Evolutionary conservation across 2,329 filamentous ascomycete genomes (phyloP).

Genomic region (Pseudovirgaria hyperparasitica): DNA sequence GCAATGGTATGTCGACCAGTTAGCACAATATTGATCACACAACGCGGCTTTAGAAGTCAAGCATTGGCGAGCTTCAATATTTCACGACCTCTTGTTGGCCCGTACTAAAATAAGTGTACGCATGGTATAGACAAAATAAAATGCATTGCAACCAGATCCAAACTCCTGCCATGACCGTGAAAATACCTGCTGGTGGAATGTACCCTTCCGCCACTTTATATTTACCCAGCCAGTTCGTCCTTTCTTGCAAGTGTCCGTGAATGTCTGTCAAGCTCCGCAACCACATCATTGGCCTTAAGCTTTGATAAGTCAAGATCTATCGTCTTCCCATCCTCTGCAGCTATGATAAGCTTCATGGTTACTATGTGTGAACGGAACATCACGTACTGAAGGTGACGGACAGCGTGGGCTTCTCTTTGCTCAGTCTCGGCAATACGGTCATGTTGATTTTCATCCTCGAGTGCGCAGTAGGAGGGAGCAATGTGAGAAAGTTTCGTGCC

Average conservation of each 20-base stretch:
- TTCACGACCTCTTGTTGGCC: too few relatives aligned
- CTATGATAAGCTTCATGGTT: conserved; percentile 9
- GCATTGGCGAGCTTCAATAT: too few relatives aligned
- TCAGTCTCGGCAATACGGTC: conserved; percentile 57
- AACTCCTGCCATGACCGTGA: not conserved
- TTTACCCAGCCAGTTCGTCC: conserved; percentile 53
- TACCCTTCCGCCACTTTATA: not conserved
- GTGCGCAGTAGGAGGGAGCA: conserved; percentile 69
- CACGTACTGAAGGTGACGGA: conserved; percentile 72
- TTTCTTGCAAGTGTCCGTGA: conserved; percentile 70
- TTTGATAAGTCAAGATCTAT: conserved; percentile 70
- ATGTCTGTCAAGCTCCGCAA: conserved; percentile 83
- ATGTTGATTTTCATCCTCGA: conserved; percentile 64
- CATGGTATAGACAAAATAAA: conserved; percentile 7
- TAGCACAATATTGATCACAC: too few relatives aligned
- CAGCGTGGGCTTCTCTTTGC: conserved; percentile 56
- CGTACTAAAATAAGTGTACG: conserved; percentile 2
- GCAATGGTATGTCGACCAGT: too few relatives aligned
- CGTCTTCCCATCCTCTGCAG: conserved; percentile 79
- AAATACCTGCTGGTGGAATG: not conserved
- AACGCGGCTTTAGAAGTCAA: too few relatives aligned
- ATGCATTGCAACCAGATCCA: conserved; percentile 2
- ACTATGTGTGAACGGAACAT: not conserved
- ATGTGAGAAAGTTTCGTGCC: conserved; percentile 75
- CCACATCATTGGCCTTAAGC: conserved; percentile 71